Evolutionary conservation across 257 asterid genomes (phyloP).

Genomic region (Coffea canephora): DNA sequence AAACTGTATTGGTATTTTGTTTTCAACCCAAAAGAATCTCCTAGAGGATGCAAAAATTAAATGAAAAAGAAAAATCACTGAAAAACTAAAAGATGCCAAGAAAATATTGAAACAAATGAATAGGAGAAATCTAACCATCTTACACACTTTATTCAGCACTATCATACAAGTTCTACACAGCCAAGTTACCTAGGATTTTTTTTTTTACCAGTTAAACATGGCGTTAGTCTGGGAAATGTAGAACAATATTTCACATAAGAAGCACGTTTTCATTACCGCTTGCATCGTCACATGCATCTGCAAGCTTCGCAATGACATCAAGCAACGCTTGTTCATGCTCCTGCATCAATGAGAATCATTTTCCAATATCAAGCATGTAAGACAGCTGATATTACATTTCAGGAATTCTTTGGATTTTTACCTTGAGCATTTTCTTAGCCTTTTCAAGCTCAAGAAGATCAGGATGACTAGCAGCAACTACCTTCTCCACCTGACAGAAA

Average conservation of each 20-base stretch:
- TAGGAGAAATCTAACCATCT: background rate
- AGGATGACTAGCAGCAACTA: constrained; percentile 82
- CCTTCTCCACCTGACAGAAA: constrained; percentile 71
- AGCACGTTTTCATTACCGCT: constrained; percentile 48
- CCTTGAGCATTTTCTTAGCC: constrained; percentile 97
- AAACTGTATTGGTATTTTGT: background rate
- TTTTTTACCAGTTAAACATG: background rate
- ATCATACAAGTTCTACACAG: background rate
- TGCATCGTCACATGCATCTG: constrained; percentile 60
- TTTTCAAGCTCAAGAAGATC: constrained; percentile 69
- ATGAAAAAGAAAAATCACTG: too few species aligned
- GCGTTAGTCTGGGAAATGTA: background rate
- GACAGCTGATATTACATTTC: constrained; percentile 10
- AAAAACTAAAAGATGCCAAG: background rate
- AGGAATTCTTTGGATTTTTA: constrained; percentile 14
- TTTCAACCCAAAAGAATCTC: background rate
- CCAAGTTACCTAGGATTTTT: background rate
- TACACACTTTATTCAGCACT: background rate
- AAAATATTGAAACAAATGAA: background rate
- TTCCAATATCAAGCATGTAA: constrained; percentile 14
- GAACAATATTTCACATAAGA: background rate
- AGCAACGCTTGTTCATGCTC: constrained; percentile 83
- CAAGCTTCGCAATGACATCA: constrained; percentile 79
- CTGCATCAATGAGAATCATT: constrained; percentile 42
- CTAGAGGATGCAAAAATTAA: background rate